These are phyloP conservation scores for Dorcoceras hygrometricum DNA, from an alignment of 257 asterid genomes.

Conservation along the genomic window DNA sequence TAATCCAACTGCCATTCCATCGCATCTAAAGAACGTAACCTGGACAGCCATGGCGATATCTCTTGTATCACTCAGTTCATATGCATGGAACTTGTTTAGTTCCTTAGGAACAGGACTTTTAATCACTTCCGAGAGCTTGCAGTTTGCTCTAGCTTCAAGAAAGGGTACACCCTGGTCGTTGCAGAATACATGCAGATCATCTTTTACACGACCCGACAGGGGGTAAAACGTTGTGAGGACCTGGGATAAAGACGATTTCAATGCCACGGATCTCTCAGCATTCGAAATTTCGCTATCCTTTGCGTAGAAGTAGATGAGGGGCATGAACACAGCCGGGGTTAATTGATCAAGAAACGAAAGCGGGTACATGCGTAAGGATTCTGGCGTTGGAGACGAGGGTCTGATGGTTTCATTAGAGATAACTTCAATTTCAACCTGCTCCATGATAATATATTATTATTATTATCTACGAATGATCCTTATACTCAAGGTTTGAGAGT, in stretches of 20 bases:
- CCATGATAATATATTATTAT: constrained; percentile 7
- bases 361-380: constrained; percentile 18
- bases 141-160: constrained; percentile 33
- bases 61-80: constrained; percentile 23
- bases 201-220: constrained; percentile 43
- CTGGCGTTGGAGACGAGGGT: constrained; percentile 42
- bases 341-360: constrained; percentile 57
- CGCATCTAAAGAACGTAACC: constrained; percentile 36
- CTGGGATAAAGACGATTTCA: constrained; percentile 42
- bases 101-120: constrained; percentile 26
- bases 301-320: constrained; percentile 41
- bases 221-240: constrained; percentile 43
- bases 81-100: constrained; percentile 40
- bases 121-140: constrained; percentile 28
- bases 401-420: constrained; percentile 37
- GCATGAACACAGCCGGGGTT: constrained; percentile 38
- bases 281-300: constrained; percentile 18
- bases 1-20: constrained; percentile 41
- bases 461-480: no score
- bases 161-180: constrained; percentile 40
- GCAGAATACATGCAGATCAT: constrained; percentile 36
- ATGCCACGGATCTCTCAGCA: constrained; percentile 23
- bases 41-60: constrained; percentile 30
- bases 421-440: constrained; percentile 24
- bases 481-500: no score